Base-by-base conservation (phyloP, 352 stramenopile species). In the Thraustotheca clavata region DNA sequence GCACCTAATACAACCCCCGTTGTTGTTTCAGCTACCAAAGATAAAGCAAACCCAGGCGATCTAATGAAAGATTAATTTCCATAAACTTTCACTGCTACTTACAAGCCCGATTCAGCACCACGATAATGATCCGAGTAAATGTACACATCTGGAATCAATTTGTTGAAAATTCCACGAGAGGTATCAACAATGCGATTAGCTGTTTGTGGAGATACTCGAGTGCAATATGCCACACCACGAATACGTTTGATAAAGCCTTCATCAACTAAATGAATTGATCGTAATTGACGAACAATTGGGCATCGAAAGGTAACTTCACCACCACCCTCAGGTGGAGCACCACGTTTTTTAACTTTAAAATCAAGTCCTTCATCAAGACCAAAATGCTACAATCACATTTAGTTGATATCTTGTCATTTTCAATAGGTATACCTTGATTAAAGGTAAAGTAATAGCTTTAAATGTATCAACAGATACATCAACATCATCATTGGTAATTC, bases 41-140 rank as follows among this genome's bases (percentile, higher is more conserved):
- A 88, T 20, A 98, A 70, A 60, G 87, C 89, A 60, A 98, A 95
- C 32, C 95, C 96, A 0, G 96, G 95, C 62, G 82, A 94, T 59
- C 59, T 65, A 60, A n/a, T 38, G 20, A 29, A 12, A 39, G 5
- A 14, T 16, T 20, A 20, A 65, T 18, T 39, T 24, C 31, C 31
- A 60, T 14, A 65, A n/a, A 26, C 59, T 0, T 27, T 54, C 14
- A 36, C 26, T 14, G 14, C 43, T 33, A 65, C 59, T 32, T 65
- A 65, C 16, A 91, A 79, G 4, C 85, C 85, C 8, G 85, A 94
- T 67, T 94, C 84, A 29, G 83, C 75, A 38, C 90, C 91, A 61
- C 94, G 98, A 75, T 98, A 97, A 67, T 98, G 96, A 77, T 99
- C 97, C 33, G 96, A 99, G 76, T 98, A 96, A 68, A 99, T 99